Base-by-base conservation (phyloP, 2,329 filamentous ascomycete species). In the Pseudopithomyces chartarum region DNA sequence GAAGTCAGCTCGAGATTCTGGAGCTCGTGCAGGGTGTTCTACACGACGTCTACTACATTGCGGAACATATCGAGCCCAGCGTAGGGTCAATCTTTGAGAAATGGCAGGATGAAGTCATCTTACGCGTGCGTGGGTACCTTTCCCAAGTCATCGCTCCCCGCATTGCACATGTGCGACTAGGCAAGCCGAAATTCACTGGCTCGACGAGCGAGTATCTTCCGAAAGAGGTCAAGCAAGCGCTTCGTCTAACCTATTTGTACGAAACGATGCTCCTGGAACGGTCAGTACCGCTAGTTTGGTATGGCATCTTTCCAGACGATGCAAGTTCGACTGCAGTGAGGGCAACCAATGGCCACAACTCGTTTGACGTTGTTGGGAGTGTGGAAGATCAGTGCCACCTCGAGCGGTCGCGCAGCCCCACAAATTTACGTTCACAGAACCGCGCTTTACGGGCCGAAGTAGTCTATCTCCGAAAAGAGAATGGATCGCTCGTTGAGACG, bases 231-330 rank as follows among this genome's bases (percentile, higher is more conserved):
- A 26, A 26, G 23, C 33, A 49, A 17, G 19, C 20, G 17, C 54
- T n/a, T 26, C 53, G 5, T 52, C 54, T 19, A 34, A 56, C 49
- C 4, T 65, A 54, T 33, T 23, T 60, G 2, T 67, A 57, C 36
- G 59, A 65, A 42, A 55, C 56, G 2, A 57, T 64, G 39, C 62
- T 62, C 19, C 53, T 60, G 17, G 50, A 64, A 46, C 60, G 64
- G 11, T 15, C 5, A 6, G 59, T 64, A 7, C 62, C 64, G 3
- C 32, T 63, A 3, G 23, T 15, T 11, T 55, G 59, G 7, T 66
- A 64, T 42, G 56, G 56, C 10, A 55, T 63, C 17, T 45, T 52
- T 23, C 39, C 52, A 13, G 40, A 20, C 15, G 8, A 6, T 13
- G 20, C 19, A 12, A 15, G 8, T 23, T 23, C 8, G 19, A 12